Percentiles rank a stretch among this genome's conserved stretches.
Conservation (phyloP, 306 rosid genomes). For the Cicer pinnatifidum region DNA sequence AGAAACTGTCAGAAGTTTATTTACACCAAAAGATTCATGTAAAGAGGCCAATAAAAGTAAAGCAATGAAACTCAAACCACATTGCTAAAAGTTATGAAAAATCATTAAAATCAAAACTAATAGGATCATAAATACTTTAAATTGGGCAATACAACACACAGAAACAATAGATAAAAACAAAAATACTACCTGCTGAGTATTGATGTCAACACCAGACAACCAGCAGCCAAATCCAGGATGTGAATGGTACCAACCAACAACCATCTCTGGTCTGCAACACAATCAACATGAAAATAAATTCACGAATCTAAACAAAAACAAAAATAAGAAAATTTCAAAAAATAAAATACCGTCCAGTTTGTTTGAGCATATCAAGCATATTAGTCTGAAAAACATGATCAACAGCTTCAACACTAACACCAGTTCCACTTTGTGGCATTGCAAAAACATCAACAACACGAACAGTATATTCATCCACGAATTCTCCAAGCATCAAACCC, state of each 20-base stretch:
- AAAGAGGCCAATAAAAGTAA: not conserved
- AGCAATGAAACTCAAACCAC: not conserved
- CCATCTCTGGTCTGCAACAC: constrained; percentile 90
- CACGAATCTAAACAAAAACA: too few relatives aligned
- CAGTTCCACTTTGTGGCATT: constrained; percentile 97
- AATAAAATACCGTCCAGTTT: constrained; percentile 76
- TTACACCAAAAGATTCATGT: not conserved
- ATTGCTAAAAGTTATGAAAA: not conserved
- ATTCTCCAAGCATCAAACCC: constrained; percentile 98
- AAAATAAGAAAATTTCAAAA: too few relatives aligned
- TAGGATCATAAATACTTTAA: too few relatives aligned
- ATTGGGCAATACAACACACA: too few relatives aligned
- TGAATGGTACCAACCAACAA: constrained; percentile 97
- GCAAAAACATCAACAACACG: constrained; percentile 96
- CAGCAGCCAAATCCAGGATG: constrained; percentile 99
- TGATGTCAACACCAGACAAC: constrained; percentile 98
- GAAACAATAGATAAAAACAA: too few relatives aligned
- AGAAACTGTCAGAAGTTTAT: not conserved
- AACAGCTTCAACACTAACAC: constrained; percentile 97
- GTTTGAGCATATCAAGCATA: constrained; percentile 97
- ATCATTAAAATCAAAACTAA: constrained; percentile 12
- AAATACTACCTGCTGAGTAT: constrained; percentile 78
- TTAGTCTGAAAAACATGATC: constrained; percentile 97
- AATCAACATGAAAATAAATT: too few relatives aligned
- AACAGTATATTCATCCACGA: constrained; percentile 90